phyloP scores from a whole-genome alignment of 306 rosid species.

The Fragaria iinumae region DNA sequence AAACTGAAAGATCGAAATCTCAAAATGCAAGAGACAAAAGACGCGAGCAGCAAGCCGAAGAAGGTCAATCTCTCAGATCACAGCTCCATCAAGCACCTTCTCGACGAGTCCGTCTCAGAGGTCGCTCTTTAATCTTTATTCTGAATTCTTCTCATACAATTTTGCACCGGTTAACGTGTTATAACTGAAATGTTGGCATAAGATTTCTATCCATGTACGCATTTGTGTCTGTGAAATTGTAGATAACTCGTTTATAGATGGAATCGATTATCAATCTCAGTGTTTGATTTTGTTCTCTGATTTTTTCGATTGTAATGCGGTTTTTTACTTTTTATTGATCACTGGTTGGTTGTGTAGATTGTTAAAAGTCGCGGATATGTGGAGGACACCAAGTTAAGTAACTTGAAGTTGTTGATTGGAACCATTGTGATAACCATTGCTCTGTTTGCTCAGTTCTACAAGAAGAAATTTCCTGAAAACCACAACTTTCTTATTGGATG shows the following conservation, averaged over 20 bases:
- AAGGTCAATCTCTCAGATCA: conserved; percentile 19
- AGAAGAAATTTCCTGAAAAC: conserved; percentile 21
- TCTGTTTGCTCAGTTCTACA: conserved; percentile 25
- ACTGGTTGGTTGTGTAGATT: conserved; percentile 9
- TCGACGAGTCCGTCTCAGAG: conserved; percentile 26
- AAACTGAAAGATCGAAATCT: background rate
- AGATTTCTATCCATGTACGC: no score
- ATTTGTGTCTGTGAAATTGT: no score
- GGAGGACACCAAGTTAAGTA: conserved; percentile 23
- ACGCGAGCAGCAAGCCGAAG: background rate
- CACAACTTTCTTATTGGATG: conserved; percentile 14
- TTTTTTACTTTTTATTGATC: background rate
- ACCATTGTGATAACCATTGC: conserved; percentile 14
- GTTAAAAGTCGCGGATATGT: conserved; percentile 12
- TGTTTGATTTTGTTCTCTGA: background rate
- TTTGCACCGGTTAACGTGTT: background rate
- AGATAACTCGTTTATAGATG: no score
- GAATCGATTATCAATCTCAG: background rate
- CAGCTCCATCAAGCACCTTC: conserved; percentile 20
- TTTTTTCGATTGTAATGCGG: background rate
- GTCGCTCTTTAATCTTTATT: background rate
- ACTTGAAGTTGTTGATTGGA: conserved; percentile 19
- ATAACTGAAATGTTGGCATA: no score
- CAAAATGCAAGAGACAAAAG: conserved; percentile 18
- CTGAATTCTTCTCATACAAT: background rate